Evolutionary conservation across 257 asterid genomes (phyloP).

Genomic region (Linderniella brevidens): DNA sequence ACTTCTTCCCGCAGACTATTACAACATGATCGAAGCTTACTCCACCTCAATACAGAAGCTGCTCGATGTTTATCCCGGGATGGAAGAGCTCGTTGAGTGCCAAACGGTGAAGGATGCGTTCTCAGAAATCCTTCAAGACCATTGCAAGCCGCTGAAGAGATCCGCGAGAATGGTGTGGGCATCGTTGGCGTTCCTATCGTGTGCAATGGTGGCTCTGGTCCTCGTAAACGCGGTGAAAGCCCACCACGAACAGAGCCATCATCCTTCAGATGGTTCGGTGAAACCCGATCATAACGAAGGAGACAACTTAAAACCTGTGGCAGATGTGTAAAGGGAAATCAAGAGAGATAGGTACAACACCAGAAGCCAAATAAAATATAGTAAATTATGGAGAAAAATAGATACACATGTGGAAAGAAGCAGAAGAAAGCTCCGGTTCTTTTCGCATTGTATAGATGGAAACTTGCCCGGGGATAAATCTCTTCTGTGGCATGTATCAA

Average conservation of each 20-base stretch:
- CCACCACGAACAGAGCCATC: slow-evolving; percentile 16
- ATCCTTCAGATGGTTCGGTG: slow-evolving; percentile 24
- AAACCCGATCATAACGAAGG: slow-evolving; percentile 16
- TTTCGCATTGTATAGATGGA: too few relatives aligned
- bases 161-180: slow-evolving; percentile 34
- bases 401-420: too few relatives aligned
- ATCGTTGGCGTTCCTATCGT: slow-evolving; percentile 32
- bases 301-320: too few relatives aligned
- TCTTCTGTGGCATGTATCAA: too few relatives aligned
- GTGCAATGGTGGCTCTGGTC: slow-evolving; percentile 35
- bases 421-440: too few relatives aligned
- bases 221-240: slow-evolving; percentile 26
- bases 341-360: too few relatives aligned
- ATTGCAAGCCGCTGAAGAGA: slow-evolving; percentile 56
- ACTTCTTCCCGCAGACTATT: slow-evolving; percentile 21
- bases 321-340: too few relatives aligned
- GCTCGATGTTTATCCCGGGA: slow-evolving; percentile 53
- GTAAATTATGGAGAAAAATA: too few relatives aligned
- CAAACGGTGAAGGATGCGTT: slow-evolving; percentile 45
- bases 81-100: slow-evolving; percentile 62
- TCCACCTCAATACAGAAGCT: slow-evolving; percentile 44
- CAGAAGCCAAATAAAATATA: too few relatives aligned
- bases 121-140: slow-evolving; percentile 30
- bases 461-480: too few relatives aligned
- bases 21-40: slow-evolving; percentile 30